phyloP scores from a whole-genome alignment of 257 asterid species.

The Cordia subcordata region DNA sequence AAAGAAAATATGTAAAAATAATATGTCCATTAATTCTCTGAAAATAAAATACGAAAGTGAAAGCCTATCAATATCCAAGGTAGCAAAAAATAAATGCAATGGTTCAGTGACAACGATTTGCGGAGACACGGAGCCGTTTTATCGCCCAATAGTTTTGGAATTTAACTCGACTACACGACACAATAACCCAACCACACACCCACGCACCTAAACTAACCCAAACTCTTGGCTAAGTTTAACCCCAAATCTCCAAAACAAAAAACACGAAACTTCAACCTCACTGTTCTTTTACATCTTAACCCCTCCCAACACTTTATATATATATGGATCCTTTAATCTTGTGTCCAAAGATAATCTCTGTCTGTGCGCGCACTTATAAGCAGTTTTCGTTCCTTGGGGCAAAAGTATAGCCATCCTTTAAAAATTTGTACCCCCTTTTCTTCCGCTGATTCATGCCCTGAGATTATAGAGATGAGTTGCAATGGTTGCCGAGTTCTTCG shows the following conservation, averaged over 20 bases:
- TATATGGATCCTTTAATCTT: conserved; percentile 22
- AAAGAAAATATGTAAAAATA: neutral
- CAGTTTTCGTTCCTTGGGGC: conserved; percentile 21
- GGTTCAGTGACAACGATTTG: conserved; percentile 36
- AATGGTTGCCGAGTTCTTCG: conserved; percentile 75
- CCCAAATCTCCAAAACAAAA: neutral
- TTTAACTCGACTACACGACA: conserved; percentile 18
- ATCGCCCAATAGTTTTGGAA: conserved; percentile 50
- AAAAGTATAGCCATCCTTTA: conserved; percentile 7
- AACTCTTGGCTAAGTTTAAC: conserved; percentile 28
- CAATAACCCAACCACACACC: conserved; percentile 4
- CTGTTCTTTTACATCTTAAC: conserved; percentile 15
- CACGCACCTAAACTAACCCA: conserved; percentile 13
- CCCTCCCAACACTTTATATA: conserved; percentile 24
- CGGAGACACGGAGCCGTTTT: conserved; percentile 65
- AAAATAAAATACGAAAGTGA: conserved; percentile 12
- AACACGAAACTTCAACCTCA: conserved; percentile 21
- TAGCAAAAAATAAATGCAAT: conserved; percentile 25
- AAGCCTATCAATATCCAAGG: conserved; percentile 11
- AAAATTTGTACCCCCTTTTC: neutral
- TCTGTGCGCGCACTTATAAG: neutral
- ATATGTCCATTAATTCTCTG: neutral
- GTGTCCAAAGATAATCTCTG: conserved; percentile 6
- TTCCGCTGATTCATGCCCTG: conserved; percentile 16
- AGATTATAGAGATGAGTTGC: conserved; percentile 47